Evolutionary conservation across 2,329 filamentous ascomycete species (phyloP).

Genomic region (Monilinia laxa): DNA sequence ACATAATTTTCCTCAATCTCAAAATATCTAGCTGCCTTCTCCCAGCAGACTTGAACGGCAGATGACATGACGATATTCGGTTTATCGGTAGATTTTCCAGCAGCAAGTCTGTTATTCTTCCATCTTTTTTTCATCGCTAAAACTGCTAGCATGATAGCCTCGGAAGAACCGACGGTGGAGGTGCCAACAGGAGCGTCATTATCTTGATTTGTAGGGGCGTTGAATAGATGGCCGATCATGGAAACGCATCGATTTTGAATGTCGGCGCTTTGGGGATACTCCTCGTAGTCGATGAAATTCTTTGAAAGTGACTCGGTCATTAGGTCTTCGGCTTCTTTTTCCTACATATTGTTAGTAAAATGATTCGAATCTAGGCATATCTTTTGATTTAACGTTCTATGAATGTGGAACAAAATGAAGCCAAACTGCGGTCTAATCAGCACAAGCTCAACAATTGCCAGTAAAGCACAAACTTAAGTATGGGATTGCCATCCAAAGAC

Average conservation of each 20-base stretch:
- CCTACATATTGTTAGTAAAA: slow-evolving; percentile 48
- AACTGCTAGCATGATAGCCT: slow-evolving; percentile 80
- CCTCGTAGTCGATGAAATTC: slow-evolving; percentile 92
- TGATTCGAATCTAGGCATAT: too few relatives aligned
- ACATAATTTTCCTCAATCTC: slow-evolving; percentile 88
- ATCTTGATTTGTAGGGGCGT: slow-evolving; percentile 62
- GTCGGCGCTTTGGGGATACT: slow-evolving; percentile 77
- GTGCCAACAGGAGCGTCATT: slow-evolving; percentile 74
- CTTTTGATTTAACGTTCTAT: slow-evolving; percentile 60
- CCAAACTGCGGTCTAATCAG: slow-evolving; percentile 57
- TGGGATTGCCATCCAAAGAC: slow-evolving; percentile 86
- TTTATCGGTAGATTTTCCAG: slow-evolving; percentile 73
- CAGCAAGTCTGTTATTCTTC: slow-evolving; percentile 81
- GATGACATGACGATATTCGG: slow-evolving; percentile 97
- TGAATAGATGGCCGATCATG: slow-evolving; percentile 88
- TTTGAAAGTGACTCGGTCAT: slow-evolving; percentile 88
- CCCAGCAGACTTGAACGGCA: slow-evolving; percentile 96
- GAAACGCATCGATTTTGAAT: slow-evolving; percentile 90
- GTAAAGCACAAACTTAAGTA: slow-evolving; percentile 63
- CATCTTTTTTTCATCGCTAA: slow-evolving; percentile 95
- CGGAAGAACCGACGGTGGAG: slow-evolving; percentile 84
- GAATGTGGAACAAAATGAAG: slow-evolving; percentile 93
- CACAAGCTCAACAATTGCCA: neutral
- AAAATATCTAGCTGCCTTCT: slow-evolving; percentile 86
- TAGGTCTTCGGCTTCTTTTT: slow-evolving; percentile 92